Conservation (phyloP, 169 alveolate genomes). For the Eimeria sp. region DNA sequence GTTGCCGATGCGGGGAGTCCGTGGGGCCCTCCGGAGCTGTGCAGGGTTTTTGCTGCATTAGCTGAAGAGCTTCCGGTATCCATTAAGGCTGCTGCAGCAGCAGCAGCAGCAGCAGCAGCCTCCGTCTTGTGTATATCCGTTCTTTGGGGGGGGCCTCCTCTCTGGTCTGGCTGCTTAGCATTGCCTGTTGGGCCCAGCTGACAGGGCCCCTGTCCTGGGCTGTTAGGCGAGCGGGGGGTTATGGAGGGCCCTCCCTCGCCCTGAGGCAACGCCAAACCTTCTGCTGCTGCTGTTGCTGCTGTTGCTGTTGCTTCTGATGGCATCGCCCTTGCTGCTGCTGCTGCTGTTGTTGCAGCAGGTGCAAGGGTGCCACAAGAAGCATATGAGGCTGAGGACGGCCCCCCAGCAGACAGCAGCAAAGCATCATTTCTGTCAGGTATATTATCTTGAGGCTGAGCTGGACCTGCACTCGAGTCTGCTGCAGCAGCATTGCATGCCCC, state of each 20-base stretch:
- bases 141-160: no score
- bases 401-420: background rate
- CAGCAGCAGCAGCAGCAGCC: conserved; percentile 4
- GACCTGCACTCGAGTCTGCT: background rate
- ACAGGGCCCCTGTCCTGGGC: background rate
- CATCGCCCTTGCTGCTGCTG: background rate
- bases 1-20: background rate
- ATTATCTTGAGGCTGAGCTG: background rate
- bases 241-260: background rate
- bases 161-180: background rate
- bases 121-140: no score
- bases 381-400: background rate
- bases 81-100: background rate
- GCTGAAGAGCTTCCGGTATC: background rate
- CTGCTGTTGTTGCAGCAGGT: background rate
- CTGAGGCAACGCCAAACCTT: background rate
- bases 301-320: conserved; percentile 10
- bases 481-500: background rate
- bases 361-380: background rate
- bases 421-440: background rate
- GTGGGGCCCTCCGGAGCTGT: background rate
- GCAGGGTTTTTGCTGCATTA: background rate
- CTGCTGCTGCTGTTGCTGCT: background rate
- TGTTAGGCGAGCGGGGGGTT: background rate
- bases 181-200: no score